A percentile compares a stretch with the other conserved stretches of the same genome.
Evolutionary conservation across 768 basidiomycete species (phyloP).

Genomic region (Termitomyces sp.): DNA sequence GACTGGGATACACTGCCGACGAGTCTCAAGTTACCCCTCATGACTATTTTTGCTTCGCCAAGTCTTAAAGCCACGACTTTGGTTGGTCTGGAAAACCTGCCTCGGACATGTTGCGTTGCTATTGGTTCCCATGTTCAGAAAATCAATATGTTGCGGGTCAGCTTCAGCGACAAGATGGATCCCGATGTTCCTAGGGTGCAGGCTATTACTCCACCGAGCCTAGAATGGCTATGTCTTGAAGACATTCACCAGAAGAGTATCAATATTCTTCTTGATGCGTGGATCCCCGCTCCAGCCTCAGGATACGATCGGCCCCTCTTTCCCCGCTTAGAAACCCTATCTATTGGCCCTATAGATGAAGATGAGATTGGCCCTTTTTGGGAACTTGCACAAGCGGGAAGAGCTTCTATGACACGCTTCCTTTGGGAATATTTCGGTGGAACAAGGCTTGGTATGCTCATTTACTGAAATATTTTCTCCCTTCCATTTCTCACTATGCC

Average conservation of each 20-base stretch:
- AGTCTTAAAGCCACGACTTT: not conserved
- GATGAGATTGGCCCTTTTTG: not conserved
- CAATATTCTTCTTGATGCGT: not conserved
- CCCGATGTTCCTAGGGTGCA: not conserved
- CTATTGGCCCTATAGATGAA: slow-evolving; percentile 1
- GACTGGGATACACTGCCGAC: not conserved
- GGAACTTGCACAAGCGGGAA: not conserved
- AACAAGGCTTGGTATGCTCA: not conserved
- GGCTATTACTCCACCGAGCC: not conserved
- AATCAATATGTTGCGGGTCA: not conserved
- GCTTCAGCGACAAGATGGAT: not conserved
- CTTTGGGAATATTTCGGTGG: slow-evolving; percentile 2
- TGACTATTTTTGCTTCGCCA: not conserved
- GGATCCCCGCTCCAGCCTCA: not conserved
- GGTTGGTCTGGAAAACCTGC: not conserved
- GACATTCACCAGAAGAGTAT: not conserved
- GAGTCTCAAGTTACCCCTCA: slow-evolving; percentile 1
- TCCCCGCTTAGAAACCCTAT: not conserved
- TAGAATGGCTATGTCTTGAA: slow-evolving; percentile 3
- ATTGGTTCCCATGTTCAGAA: not conserved
- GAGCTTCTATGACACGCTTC: not conserved
- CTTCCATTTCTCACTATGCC: not conserved
- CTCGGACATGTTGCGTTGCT: slow-evolving; percentile 1
- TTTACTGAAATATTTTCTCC: not conserved
- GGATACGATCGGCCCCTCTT: not conserved